Evolutionary conservation across 345 rosid species (phyloP).

Genomic region (Eucalyptus fibrosa): DNA sequence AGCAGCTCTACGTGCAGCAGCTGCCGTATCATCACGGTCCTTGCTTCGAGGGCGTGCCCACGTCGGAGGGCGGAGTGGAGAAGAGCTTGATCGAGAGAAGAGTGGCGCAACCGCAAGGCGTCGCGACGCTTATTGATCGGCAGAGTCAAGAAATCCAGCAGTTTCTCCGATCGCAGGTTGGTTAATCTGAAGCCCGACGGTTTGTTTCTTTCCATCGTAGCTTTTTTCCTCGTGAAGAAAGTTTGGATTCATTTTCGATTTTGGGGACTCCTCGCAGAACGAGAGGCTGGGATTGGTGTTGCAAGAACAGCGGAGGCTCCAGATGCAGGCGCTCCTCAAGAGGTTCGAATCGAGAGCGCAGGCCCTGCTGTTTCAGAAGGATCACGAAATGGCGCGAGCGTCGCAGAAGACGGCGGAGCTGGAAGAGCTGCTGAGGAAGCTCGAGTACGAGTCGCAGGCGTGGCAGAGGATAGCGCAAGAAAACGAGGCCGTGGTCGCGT

Average conservation of each 20-base stretch:
- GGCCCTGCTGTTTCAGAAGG: slow-evolving; percentile 11
- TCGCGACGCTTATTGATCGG: slow-evolving; percentile 18
- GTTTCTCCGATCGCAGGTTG: slow-evolving; percentile 55
- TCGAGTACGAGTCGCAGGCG: slow-evolving; percentile 14
- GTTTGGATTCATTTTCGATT: not conserved
- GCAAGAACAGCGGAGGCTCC: slow-evolving; percentile 19
- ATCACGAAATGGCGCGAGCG: slow-evolving; percentile 13
- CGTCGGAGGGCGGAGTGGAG: not conserved
- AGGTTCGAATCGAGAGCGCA: slow-evolving; percentile 10
- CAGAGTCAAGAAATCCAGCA: slow-evolving; percentile 57
- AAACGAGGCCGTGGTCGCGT: slow-evolving; percentile 12
- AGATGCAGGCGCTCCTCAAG: not conserved
- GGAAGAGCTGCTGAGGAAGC: slow-evolving; percentile 1
- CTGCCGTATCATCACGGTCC: slow-evolving; percentile 13
- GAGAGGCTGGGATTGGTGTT: slow-evolving; percentile 11
- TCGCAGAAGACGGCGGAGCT: slow-evolving; percentile 11
- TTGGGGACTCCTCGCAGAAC: slow-evolving; percentile 1
- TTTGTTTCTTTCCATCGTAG: not conserved
- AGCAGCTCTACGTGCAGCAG: slow-evolving; percentile 4
- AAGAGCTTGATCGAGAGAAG: not conserved
- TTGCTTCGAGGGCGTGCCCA: not conserved
- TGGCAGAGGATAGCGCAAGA: slow-evolving; percentile 26
- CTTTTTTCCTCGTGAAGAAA: not conserved
- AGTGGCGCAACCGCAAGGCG: not conserved
- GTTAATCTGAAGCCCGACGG: not conserved